A percentile compares a stretch with the other conserved stretches of the same genome.
phyloP scores from a whole-genome alignment of 495 filamentous ascomycete genomes.

The Trichoderma virens region DNA sequence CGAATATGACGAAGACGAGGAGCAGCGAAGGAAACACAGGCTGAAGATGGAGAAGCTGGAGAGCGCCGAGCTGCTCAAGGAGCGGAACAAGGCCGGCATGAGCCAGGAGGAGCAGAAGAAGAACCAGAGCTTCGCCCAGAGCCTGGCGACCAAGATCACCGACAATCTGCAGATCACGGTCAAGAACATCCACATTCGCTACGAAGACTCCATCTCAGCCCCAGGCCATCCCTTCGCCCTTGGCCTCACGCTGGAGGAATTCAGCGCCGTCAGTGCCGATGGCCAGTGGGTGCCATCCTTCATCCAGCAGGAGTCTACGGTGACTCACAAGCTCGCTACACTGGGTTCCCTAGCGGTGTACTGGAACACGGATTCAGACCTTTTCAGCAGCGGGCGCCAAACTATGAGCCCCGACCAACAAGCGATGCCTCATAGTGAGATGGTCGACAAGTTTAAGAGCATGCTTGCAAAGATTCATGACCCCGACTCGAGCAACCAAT shows the following conservation, averaged over 20 bases:
- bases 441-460: conserved; percentile 65
- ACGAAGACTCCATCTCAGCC: conserved; percentile 94
- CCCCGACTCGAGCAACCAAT: conserved; percentile 61
- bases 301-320: conserved; percentile 72
- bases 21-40: conserved; percentile 68
- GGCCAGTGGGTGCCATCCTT: conserved; percentile 89
- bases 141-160: conserved; percentile 87
- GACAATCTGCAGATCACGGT: conserved; percentile 96
- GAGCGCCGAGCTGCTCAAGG: conserved; percentile 87
- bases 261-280: conserved; percentile 94
- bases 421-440: conserved; percentile 51
- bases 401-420: conserved; percentile 45
- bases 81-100: conserved; percentile 85
- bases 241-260: conserved; percentile 84
- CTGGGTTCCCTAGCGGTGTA: conserved; percentile 85
- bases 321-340: conserved; percentile 86
- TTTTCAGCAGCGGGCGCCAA: conserved; percentile 72
- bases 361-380: conserved; percentile 88
- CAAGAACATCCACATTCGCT: conserved; percentile 96
- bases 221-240: conserved; percentile 92
- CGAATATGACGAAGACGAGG: conserved; percentile 87
- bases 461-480: conserved; percentile 66
- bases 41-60: conserved; percentile 98
- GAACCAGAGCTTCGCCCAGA: conserved; percentile 93
- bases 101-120: conserved; percentile 89